Evolutionary conservation across 345 rosid genomes (phyloP).

Genomic region (Garcia nutans): DNA sequence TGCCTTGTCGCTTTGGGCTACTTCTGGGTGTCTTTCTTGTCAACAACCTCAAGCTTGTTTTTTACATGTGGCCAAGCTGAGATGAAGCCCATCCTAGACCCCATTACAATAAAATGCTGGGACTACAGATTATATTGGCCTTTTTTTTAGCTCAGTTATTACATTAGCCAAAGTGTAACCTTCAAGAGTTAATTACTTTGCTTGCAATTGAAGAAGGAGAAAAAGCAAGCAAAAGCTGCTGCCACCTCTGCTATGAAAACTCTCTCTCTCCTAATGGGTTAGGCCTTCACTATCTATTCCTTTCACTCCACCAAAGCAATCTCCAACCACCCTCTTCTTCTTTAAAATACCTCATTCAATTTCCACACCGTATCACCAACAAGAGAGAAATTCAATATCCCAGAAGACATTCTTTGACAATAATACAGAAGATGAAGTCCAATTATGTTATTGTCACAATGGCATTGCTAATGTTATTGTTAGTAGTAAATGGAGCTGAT

Average conservation of each 20-base stretch:
- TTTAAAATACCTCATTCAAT: constrained; percentile 14
- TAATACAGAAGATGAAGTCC: constrained; percentile 37
- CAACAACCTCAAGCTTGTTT: too few species aligned
- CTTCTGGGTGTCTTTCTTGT: too few species aligned
- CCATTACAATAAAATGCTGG: too few species aligned
- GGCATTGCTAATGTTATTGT: background rate
- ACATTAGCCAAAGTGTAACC: background rate
- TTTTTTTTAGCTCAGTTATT: background rate
- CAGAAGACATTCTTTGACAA: background rate
- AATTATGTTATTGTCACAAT: constrained; percentile 17
- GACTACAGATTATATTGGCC: background rate
- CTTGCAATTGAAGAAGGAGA: constrained; percentile 55
- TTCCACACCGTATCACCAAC: constrained; percentile 5
- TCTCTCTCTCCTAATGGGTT: constrained; percentile 46
- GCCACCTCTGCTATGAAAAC: constrained; percentile 47
- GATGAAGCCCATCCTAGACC: too few species aligned
- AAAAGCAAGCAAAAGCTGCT: constrained; percentile 40
- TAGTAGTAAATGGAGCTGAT: constrained; percentile 26
- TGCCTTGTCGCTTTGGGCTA: too few species aligned
- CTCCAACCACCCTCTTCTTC: constrained; percentile 8
- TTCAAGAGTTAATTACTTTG: constrained; percentile 24
- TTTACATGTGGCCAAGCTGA: too few species aligned
- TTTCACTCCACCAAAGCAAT: constrained; percentile 33
- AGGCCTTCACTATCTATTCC: constrained; percentile 39
- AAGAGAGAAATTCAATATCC: constrained; percentile 3